These are phyloP conservation scores for Quercus cerris DNA, from an alignment of 306 rosid species.

Conservation along the genomic window DNA sequence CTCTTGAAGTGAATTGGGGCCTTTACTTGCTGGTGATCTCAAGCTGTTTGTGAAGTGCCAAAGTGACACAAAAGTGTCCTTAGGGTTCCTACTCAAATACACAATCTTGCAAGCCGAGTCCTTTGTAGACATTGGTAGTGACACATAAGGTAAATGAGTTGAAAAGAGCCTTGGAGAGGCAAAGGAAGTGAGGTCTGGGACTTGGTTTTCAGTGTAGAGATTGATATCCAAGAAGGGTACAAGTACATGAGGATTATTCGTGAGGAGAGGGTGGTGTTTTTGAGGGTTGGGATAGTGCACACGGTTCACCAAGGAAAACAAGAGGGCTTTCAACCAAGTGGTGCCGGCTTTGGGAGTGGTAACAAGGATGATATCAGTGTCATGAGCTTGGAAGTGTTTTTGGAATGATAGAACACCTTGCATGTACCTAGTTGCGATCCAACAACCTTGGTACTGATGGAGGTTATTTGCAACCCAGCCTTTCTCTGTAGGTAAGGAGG, in stretches of 20 bases:
- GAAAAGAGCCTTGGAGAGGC: conserved; percentile 15
- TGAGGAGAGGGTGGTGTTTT: conserved; percentile 33
- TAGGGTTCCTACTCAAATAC: conserved; percentile 35
- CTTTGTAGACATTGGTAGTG: conserved; percentile 8
- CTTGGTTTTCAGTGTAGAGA: neutral
- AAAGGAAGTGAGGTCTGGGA: conserved; percentile 8
- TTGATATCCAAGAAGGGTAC: conserved; percentile 34
- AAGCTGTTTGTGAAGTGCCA: conserved; percentile 35
- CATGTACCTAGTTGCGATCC: conserved; percentile 22
- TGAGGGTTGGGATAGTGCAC: neutral
- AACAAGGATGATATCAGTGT: conserved; percentile 32
- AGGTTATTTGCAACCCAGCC: conserved; percentile 25
- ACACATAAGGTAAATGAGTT: neutral
- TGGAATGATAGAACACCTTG: conserved; percentile 29
- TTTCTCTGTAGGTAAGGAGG: conserved; percentile 23
- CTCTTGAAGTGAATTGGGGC: conserved; percentile 9
- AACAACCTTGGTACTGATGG: conserved; percentile 40
- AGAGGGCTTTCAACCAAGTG: conserved; percentile 45
- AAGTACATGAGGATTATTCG: conserved; percentile 30
- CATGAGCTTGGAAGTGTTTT: conserved; percentile 30
- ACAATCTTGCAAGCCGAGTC: conserved; percentile 27
- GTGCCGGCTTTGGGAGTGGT: conserved; percentile 42
- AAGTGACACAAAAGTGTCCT: conserved; percentile 31
- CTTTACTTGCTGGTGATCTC: conserved; percentile 1
- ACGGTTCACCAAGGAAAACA: conserved; percentile 27